Evolutionary conservation across 2,329 filamentous ascomycete genomes (phyloP), one percentile per base, ranked within the genome.

Genomic region (Plenodomus biglobosus): DNA sequence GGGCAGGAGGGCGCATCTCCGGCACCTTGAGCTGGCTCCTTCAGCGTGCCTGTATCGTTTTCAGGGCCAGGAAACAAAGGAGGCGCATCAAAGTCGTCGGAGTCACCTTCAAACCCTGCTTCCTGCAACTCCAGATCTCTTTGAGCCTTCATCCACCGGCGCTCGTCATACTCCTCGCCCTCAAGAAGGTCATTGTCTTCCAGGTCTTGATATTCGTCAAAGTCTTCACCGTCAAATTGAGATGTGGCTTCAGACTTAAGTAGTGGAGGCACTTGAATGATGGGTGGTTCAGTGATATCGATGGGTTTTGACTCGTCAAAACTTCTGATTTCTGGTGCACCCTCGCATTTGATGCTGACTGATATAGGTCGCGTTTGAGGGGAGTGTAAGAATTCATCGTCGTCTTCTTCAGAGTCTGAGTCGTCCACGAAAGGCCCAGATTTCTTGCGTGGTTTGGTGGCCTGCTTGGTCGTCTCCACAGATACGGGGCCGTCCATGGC

Each of bases 131-230:
- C 78, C 18, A 80, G 62, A 42, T 70, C 70, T 38, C 69, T 70
- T 68, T 94, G 89, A 65, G 90, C 86, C 62, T 85, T 83, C 85
- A 92, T 89, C 70, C 83, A 92, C 40, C 80, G 78, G 72, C 77
- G 63, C 60, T 79, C 78, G 39, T 77, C 67, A 34, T 75, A 76
- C 40, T 80, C 78, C 46, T 79, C 78, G 10, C 78, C 78, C 62
- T 79, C 75, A 1, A 78, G 76, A 54, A 85, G 81, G 43, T 81
- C 76, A 13, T 83, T 78, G 16, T 85, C 82, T 59, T 88, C 84
- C 59, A 86, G 71, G 65, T 81, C 79, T 55, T 81, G 81, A 63
- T 82, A 69, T 16, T 71, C 73, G 6, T 77, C 75, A 40, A 75
- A 81, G 42, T 80, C 79, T 58, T 80, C 76, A 69, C 78, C 56